These are phyloP conservation scores for Zygosaccharomyces siamensis DNA, from an alignment of 805 yeast genomes.

Conservation along the genomic window DNA sequence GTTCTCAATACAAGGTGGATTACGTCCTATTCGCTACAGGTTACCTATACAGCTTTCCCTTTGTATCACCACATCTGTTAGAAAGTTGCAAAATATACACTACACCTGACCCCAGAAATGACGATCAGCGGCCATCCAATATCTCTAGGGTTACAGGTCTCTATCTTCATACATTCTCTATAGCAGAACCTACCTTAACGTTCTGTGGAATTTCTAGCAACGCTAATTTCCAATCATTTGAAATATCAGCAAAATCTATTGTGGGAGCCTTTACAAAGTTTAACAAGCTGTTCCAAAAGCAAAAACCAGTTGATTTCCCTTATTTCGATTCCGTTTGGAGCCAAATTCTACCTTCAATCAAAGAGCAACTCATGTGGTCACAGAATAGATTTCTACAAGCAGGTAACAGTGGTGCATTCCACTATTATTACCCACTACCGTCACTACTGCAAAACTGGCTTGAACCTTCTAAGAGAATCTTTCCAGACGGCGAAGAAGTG, in stretches of 20 bases:
- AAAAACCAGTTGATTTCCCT: conserved; percentile 15
- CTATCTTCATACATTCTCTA: conserved; percentile 44
- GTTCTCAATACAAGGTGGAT: conserved; percentile 33
- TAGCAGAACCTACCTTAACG: conserved; percentile 43
- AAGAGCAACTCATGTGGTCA: conserved; percentile 19
- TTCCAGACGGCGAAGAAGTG: conserved; percentile 8
- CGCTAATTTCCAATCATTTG: conserved; percentile 22
- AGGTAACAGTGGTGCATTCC: conserved; percentile 19
- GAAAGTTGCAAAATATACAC: conserved; percentile 16
- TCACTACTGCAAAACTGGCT: conserved; percentile 16
- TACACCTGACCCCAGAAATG: conserved; percentile 17
- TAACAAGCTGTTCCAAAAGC: conserved; percentile 10
- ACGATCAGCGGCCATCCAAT: conserved; percentile 15
- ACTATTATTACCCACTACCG: conserved; percentile 18
- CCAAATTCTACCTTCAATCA: conserved; percentile 18
- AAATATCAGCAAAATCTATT: conserved; percentile 18
- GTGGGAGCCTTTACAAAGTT: conserved; percentile 17
- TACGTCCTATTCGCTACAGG: conserved; percentile 47
- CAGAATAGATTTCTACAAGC: conserved; percentile 12
- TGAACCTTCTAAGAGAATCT: conserved; percentile 11
- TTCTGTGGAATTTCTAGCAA: conserved; percentile 38
- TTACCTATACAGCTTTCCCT: conserved; percentile 33
- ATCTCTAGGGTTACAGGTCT: conserved; percentile 37
- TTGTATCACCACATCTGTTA: conserved; percentile 13
- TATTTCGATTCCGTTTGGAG: conserved; percentile 20